Conservation (phyloP, 441 rosid species). For the Jatropha multifida region DNA sequence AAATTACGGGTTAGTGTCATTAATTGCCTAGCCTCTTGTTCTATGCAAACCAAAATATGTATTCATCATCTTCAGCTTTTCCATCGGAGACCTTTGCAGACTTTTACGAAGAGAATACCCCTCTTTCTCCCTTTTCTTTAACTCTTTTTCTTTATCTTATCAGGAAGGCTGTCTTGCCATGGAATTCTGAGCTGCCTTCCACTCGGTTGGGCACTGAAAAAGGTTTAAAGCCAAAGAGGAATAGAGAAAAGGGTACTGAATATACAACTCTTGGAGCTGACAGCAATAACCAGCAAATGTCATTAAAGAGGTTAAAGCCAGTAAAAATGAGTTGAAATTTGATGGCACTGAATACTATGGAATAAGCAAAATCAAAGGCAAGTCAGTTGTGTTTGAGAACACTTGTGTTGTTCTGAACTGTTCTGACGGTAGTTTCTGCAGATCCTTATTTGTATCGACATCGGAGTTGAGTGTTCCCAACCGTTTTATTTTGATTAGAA, state of each 20-base stretch:
- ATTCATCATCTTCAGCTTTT: background rate
- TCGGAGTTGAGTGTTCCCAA: no score
- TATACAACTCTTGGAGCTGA: conserved; percentile 21
- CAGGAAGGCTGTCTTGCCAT: conserved; percentile 10
- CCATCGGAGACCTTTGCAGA: background rate
- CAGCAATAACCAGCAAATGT: background rate
- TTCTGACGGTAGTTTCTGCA: no score
- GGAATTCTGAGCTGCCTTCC: conserved; percentile 12
- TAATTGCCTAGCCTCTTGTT: background rate
- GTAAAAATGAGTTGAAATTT: no score
- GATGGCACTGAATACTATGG: no score
- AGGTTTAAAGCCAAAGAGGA: conserved; percentile 37
- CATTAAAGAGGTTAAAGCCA: no score
- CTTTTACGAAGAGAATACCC: background rate
- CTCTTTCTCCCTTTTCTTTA: background rate
- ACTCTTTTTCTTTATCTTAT: background rate
- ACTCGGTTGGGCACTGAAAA: conserved; percentile 19
- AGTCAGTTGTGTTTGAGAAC: no score
- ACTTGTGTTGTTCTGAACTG: no score
- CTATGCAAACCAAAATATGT: background rate
- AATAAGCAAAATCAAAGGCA: no score
- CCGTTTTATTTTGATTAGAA: no score
- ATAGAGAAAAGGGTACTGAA: conserved; percentile 28
- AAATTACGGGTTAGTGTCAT: conserved; percentile 28
- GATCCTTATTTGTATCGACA: no score